Conservation (phyloP, 345 rosid species). For the Eucalyptus dawsonii region DNA sequence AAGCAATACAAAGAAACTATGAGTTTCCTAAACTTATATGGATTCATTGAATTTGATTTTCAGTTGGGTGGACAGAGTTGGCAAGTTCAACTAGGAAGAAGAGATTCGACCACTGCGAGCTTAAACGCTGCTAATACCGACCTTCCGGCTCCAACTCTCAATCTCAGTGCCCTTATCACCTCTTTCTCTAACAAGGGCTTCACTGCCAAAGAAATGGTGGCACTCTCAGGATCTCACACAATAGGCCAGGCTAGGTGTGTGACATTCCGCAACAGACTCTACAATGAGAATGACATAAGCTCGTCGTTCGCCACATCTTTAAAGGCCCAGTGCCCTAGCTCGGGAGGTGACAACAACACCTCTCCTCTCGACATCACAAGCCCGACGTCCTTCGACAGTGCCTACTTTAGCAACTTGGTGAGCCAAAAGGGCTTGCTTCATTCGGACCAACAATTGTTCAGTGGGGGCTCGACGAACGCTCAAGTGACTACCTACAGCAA, state of each 20-base stretch:
- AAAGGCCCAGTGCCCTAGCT: slow-evolving; percentile 18
- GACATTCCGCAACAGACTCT: slow-evolving; percentile 26
- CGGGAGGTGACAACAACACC: background rate
- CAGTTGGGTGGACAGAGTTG: background rate
- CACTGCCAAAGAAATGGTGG: slow-evolving; percentile 1
- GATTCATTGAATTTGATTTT: background rate
- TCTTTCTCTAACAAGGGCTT: background rate
- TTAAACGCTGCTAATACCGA: background rate
- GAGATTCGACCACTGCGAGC: background rate
- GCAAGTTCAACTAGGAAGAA: background rate
- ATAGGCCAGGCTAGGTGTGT: slow-evolving; percentile 39
- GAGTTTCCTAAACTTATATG: background rate
- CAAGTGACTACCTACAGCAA: background rate
- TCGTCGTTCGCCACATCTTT: slow-evolving; percentile 23
- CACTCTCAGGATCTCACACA: slow-evolving; percentile 28
- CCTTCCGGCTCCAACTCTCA: background rate
- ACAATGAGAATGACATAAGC: slow-evolving; percentile 34
- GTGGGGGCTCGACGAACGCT: background rate
- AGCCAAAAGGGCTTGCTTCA: background rate
- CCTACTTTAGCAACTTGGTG: background rate
- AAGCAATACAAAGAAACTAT: background rate
- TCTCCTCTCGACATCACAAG: background rate
- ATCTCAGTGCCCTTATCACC: background rate
- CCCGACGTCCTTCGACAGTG: background rate
- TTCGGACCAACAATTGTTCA: background rate